Base-by-base conservation (phyloP, 73 alveolate species). In the Blepharisma stoltei region DNA sequence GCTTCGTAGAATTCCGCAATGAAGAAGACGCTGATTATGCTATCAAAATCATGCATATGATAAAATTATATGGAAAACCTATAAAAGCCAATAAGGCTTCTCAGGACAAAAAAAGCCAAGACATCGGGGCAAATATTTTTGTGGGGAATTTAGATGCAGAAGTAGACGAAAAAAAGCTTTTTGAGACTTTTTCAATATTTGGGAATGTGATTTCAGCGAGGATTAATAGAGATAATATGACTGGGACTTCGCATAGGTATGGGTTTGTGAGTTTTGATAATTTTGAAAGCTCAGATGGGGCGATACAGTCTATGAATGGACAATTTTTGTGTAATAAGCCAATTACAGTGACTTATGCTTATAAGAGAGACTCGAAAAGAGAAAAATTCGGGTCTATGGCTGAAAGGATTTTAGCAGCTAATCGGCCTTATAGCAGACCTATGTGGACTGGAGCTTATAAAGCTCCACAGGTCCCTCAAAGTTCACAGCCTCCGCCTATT, bases 21-120 rank as follows among this genome's bases (percentile, higher is more conserved):
- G 89, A 96, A 81, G 99, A 95, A 70, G 99, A 95, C 88, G 99
- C 99, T 6, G 99, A 97, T 86, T 97, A 97, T 81, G 99, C 99
- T n/a, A 96, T 97, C 53, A 96, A 96, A 86, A 95, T 97, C 65
- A 92, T 97, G 99, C 99, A 96, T 81, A 96, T 96, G 99, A 92
- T 96, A 67, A 97, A 97, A 87, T 85, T 97, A 75, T 97, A 83
- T 80, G 97, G 97, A 54, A 95, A 96, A 82, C 99, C 99, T 9
- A 90, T 97, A 38, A 93, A 97, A 66, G 98, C 93, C 7, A 97
- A 97, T 85, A 96, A 96, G 77, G 98, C 99, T 70, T 88, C 99
- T 9, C 94, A 97, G 87, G 99, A 97, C 85, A 95, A 94, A 87
- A 89, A 95, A 54, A 91, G 98, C 6, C 91, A 93, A 76, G 99